Evolutionary conservation across 805 yeast genomes (phyloP), one percentile per base, ranked within the genome.

Genomic region (Starmerella khaoyaiensis): DNA sequence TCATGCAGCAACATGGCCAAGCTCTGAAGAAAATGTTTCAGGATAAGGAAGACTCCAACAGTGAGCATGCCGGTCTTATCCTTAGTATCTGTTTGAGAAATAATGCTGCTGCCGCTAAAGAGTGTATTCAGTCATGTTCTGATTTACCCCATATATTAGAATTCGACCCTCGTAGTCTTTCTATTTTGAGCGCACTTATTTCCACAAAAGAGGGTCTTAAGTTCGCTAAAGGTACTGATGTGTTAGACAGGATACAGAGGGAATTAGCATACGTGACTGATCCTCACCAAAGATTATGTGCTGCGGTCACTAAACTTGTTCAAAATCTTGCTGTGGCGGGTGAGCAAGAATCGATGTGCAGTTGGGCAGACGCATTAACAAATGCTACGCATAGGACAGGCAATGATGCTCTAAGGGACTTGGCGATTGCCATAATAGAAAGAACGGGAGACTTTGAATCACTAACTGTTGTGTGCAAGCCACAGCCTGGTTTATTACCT

Each of bases 61-160:
- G 36, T 37, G 90, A 82, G 40, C 49, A 68, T 30, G 55, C 74
- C 1, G 68, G 73, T 11, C 63, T 83, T 42, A 62, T 78, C 21
- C 61, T 84, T 40, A 76, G 79, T 0, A 66, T 81, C 4, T 58
- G 86, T 4, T 56, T 83, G 31, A 66, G 94, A 49, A 83, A 83
- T 54, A 84, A 84, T 52, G 74, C 72, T 2, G 69, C 68, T 2
- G 83, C 84, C 0, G 49, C 49, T 5, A 24, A 31, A 3, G 15
- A 23, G 12, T 5, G 39, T 3, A 22, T 36, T 9, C 19, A 19
- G 8, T 18, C n/a, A 18, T 26, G 35, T 17, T 37, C 44, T 6
- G 31, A 31, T 6, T 29, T 45, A 10, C 27, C 40, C 11, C 28
- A 18, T 4, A 14, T 8, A 9, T 14, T 35, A 4, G 3, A 6